Evolutionary conservation across 2,329 filamentous ascomycete species (phyloP), one percentile per base, ranked within the genome.

Genomic region (Neurospora crassa): DNA sequence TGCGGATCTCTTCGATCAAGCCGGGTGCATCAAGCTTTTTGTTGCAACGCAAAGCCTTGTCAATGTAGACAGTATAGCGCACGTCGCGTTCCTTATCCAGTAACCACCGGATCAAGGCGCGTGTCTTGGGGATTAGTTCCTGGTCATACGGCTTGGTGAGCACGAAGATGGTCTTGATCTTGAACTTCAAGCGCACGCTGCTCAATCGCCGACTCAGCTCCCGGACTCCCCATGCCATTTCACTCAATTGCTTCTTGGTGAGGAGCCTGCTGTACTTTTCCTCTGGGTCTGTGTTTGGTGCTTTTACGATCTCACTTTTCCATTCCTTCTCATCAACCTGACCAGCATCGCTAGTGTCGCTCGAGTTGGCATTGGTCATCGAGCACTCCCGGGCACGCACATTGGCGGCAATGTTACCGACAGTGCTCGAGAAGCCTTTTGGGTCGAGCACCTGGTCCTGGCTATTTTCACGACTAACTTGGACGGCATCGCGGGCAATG

Each of bases 151-250:
- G 91, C 80, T 99, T 99, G 59, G 93, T 96, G 68, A 99, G 84
- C 41, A 99, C 83, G 77, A 98, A 97, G 40, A 99, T 90, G 71
- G 88, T 91, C 79, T 89, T 89, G 74, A 97, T 93, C 70, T 91
- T 90, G 75, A 97, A 89, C 79, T 91, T 92, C 73, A 99, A 85
- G 71, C 91, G 89, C 79, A 98, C 90, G 80, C 90, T 94, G 69
- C 93, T 92, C 72, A 98, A 83, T 72, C 92, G 91, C 78, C 97
- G 92, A 40, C 92, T 95, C 72, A 99, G 84, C 81, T 97, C 93
- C 68, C 96, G 87, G 71, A 98, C 96, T 37, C 95, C 94, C 89
- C 95, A 94, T 0, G 95, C 94, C 95, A 99, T 98, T 77, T 98
- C 96, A 16, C 92, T 94, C 59, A 99, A 85, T 81, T 99, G 93